Evolutionary conservation across 495 filamentous ascomycete genomes (phyloP).

Genomic region (Niebla homalea): DNA sequence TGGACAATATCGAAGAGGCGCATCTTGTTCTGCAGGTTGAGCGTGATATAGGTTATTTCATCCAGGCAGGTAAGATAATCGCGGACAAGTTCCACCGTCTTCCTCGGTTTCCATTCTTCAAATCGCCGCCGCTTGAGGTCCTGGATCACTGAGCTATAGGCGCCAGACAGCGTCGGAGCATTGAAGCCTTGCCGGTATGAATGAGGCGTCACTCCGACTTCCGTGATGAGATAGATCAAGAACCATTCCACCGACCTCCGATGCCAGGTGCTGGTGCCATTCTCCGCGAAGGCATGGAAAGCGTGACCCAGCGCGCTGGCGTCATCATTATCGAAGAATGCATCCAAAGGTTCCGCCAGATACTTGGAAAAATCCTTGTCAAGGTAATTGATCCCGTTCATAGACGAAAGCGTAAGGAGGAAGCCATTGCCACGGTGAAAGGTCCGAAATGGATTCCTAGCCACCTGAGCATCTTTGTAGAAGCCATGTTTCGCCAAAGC

Average conservation of each 20-base stretch:
- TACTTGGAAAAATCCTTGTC: slow-evolving; percentile 17
- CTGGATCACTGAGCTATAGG: slow-evolving; percentile 19
- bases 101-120: slow-evolving; percentile 19
- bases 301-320: slow-evolving; percentile 19
- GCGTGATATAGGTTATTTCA: slow-evolving; percentile 15
- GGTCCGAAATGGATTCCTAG: slow-evolving; percentile 18
- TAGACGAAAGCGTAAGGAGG: slow-evolving; percentile 19
- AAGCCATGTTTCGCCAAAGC: slow-evolving; percentile 16
- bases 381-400: slow-evolving; percentile 21
- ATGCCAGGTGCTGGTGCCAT: slow-evolving; percentile 21
- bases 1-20: slow-evolving; percentile 17
- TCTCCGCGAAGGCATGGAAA: slow-evolving; percentile 16
- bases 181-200: slow-evolving; percentile 18
- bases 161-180: slow-evolving; percentile 15
- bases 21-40: slow-evolving; percentile 15
- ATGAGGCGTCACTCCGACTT: slow-evolving; percentile 19
- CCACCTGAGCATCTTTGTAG: slow-evolving; percentile 18
- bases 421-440: slow-evolving; percentile 23
- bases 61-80: slow-evolving; percentile 19
- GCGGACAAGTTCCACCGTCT: slow-evolving; percentile 19
- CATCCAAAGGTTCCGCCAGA: slow-evolving; percentile 15
- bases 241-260: slow-evolving; percentile 21
- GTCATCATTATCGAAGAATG: slow-evolving; percentile 18
- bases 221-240: slow-evolving; percentile 18
- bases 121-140: slow-evolving; percentile 19